Base-by-base conservation (phyloP, 305 asterid genomes). In the Fraxinus sp. region DNA sequence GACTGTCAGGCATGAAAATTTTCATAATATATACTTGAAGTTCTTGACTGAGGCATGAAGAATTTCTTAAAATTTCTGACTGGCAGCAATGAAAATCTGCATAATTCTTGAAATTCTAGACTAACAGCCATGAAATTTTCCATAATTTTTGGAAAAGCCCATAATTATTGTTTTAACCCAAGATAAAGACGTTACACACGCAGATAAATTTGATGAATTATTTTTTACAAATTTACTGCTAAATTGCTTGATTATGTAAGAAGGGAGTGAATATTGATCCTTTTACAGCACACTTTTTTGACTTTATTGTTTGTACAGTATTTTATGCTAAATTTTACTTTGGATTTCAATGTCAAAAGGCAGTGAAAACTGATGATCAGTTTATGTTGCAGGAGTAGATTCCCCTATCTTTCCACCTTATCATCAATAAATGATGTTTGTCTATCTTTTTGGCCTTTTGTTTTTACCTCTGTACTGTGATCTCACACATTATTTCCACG, bases 381-480 rank as follows among this genome's bases (percentile, higher is more conserved):
- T 82, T 55, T 68, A 79, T 79, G 75, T 82, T 59, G 77, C 86
- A 82, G 85, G 41, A 80, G 86, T 86, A 86, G 88, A 88, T 88
- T 84, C 89, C 82, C 85, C 57, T 46, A 68, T 84, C 39, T 81
- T 78, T 79, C 75, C 83, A 79, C 57, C 78, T 82, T 83, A 82
- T 82, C 86, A 82, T 80, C 86, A 82, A 82, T 88, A 80, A 86
- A 82, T 86, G 86, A 82, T 81, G 59, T 22, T 77, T 73, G 33
- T 84, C 83, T 68, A 80, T 77, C 86, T 86, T 79, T 79, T 84
- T 84, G 86, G 84, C 57, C 85, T 76, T 82, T 86, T 88, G 81
- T 84, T 77, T 84, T 82, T 80, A 70, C 66, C 52, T 78, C 39
- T 79, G 75, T 24, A 68, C 36, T 73, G 43, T 84, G 68, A 82